Evolutionary conservation across 495 filamentous ascomycete genomes (phyloP).

Genomic region (Sabuloglossum arenarium): DNA sequence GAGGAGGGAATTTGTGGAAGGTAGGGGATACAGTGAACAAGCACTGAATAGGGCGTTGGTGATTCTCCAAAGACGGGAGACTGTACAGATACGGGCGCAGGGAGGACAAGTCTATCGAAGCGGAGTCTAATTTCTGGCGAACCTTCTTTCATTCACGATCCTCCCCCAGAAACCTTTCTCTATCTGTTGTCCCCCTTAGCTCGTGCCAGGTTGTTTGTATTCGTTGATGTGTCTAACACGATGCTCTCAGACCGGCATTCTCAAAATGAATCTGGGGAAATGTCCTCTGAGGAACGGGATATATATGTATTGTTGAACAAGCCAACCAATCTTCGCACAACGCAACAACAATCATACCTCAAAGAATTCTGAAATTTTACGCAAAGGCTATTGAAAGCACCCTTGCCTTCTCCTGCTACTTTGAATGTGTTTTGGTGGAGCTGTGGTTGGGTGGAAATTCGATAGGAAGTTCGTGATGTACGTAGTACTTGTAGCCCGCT

Average conservation of each 20-base stretch:
- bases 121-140: slow-evolving; percentile 24
- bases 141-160: neutral
- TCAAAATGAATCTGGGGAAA: neutral
- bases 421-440: too few relatives aligned
- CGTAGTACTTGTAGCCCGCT: too few relatives aligned
- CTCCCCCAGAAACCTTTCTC: neutral
- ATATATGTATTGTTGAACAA: too few relatives aligned
- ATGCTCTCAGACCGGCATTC: neutral
- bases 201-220: neutral
- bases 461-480: too few relatives aligned
- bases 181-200: neutral
- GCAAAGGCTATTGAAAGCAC: too few relatives aligned
- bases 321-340: too few relatives aligned
- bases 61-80: slow-evolving; percentile 72
- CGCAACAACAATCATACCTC: neutral
- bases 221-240: neutral
- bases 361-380: too few relatives aligned
- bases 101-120: slow-evolving; percentile 76
- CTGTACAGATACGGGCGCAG: slow-evolving; percentile 74
- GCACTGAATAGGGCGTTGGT: slow-evolving; percentile 66
- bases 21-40: slow-evolving; percentile 68
- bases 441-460: too few relatives aligned
- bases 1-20: slow-evolving; percentile 74
- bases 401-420: too few relatives aligned
- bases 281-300: too few relatives aligned